Conservation (phyloP, 352 stramenopile species). For the Phytophthora boehmeriae region DNA sequence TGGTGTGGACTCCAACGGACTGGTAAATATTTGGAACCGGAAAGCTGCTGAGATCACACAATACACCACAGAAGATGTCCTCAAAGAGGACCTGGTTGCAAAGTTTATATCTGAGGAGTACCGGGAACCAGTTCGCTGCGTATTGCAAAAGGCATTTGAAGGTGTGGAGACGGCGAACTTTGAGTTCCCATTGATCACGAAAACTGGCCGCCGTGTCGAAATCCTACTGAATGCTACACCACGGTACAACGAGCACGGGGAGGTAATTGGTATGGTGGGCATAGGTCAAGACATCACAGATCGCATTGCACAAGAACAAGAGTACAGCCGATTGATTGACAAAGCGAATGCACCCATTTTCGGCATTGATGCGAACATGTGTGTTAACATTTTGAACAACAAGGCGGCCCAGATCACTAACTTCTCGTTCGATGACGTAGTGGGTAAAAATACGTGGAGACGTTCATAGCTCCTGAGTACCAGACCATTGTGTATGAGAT, state of each 20-base stretch:
- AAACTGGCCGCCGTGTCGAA: constrained; percentile 40
- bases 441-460: constrained; percentile 74
- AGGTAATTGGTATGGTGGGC: constrained; percentile 77
- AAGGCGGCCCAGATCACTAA: constrained; percentile 65
- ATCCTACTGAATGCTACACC: constrained; percentile 78
- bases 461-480: constrained; percentile 84
- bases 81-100: constrained; percentile 71
- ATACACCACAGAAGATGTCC: constrained; percentile 80
- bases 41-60: constrained; percentile 82
- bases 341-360: constrained; percentile 78
- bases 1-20: constrained; percentile 58
- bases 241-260: constrained; percentile 63
- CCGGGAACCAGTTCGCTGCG: constrained; percentile 26
- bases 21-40: constrained; percentile 77
- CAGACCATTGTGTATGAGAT: constrained; percentile 71
- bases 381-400: constrained; percentile 73
- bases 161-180: constrained; percentile 78
- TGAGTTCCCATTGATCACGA: constrained; percentile 72
- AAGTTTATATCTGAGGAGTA: constrained; percentile 50
- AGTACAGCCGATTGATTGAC: constrained; percentile 73
- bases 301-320: constrained; percentile 66
- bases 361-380: constrained; percentile 63
- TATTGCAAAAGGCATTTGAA: constrained; percentile 56
- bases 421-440: constrained; percentile 56
- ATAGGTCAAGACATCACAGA: constrained; percentile 80